Base-by-base conservation (phyloP, 495 filamentous ascomycete genomes). In the Hypoxylon intermedium region DNA sequence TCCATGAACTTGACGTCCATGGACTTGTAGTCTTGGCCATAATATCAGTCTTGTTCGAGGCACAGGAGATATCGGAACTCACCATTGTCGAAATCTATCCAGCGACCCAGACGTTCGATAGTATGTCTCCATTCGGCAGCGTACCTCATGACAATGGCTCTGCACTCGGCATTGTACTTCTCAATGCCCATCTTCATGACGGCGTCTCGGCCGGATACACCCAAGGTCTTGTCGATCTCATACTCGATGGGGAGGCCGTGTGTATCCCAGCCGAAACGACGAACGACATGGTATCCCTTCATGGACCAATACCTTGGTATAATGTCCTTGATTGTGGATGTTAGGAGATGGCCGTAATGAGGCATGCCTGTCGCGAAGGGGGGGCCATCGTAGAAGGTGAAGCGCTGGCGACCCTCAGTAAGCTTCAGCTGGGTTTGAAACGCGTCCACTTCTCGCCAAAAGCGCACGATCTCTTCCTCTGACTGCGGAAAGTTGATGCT, bases 241-340 rank as follows among this genome's bases (percentile, higher is more conserved):
- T 97, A 89, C 74, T 98, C 94, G 59, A 98, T 92, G 6, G 94
- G 94, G 19, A 98, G 77, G 52, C 94, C 94, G 72, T 98, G 94
- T 13, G 94, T 97, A 71, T 98, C 94, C 94, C 84, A 87, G 24
- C 84, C 84, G 43, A 86, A 87, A 28, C 82, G 74, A 38, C 86
- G 77, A 75, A 88, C 85, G 20, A 98, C 93, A 77, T 93, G 87
- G 67, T 87, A 86, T 9, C 94, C 94, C 74, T 95, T 96, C 92
- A 96, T 97, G 28, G 92, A 92, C 94, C 94, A 98, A 71, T 97
- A 98, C 61, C 93, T 78, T 1, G 93, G 93, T 63, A 98, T 94
- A 56, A 97, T 92, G 72, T 98, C 94, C 71, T 98, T 98, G 75
- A 97, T 96, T 13, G 94, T 97, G 18, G 93, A 97, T 15, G 93